Base-by-base conservation (phyloP, 1,284 basidiomycete genomes). In the Pseudozyma hubeiensis region DNA sequence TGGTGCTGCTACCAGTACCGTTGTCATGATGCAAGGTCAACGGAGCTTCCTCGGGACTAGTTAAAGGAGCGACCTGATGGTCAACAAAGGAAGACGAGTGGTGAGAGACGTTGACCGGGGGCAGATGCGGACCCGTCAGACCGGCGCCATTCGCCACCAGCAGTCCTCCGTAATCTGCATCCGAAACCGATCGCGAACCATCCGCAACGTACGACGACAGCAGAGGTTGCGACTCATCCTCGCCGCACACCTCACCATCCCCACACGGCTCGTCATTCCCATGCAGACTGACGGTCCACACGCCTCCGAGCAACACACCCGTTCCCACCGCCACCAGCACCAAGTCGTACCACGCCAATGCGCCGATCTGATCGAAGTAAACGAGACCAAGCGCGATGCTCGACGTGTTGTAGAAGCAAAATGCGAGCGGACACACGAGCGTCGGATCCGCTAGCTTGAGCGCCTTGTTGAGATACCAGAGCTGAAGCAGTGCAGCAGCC, bases 331-430 rank as follows among this genome's bases (percentile, higher is more conserved):
- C 87, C 52, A 98, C 92, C 30, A 96, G 88, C 5, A 86, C 82
- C 31, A 96, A 87, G 81, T 94, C 90, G 37, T 89, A 84, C 1
- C 88, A 86, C 0, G 90, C 87, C 44, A 98, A 89, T 19, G 90
- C 87, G 14, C 90, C 88, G 78, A 95, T 89, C 83, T 98, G 93
- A 84, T 96, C 88, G 84, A 93, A 98, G 85, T 96, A 98, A 51
- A 97, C 89, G 40, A 97, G 88, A 1, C 81, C 82, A 0, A 84
- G 66, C 6, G 78, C 77, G 53, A 84, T 84, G 13, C 92, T 94
- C 6, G 93, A 93, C 8, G 95, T 85, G 81, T 97, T 97, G 86
- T 97, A 98, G 84, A 94, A 94, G 85, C 94, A 97, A 85, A 97
- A 98, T 2, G 94, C 94, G 77, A 94, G 89, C 30, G 95, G 95